phyloP scores from a whole-genome alignment of 805 yeast genomes.

The Kregervanrija pseudodelftensis region DNA sequence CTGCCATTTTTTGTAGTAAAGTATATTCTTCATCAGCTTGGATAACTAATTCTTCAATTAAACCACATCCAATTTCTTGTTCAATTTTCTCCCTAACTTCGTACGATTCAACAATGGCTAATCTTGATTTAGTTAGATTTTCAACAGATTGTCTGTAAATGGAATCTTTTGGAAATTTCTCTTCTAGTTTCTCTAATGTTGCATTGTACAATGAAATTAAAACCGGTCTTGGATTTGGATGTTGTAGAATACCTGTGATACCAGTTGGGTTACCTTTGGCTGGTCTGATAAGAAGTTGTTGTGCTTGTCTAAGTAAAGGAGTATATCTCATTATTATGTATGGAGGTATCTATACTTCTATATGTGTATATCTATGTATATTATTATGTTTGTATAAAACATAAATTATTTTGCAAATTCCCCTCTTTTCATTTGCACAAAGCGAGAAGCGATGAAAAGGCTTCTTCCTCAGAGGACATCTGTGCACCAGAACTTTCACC shows the following conservation, averaged over 20 bases:
- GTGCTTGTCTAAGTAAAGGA: slow-evolving; percentile 33
- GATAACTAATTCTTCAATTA: slow-evolving; percentile 73
- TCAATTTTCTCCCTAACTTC: slow-evolving; percentile 64
- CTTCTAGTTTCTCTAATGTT: slow-evolving; percentile 52
- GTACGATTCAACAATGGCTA: slow-evolving; percentile 54
- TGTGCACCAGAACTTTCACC: no score
- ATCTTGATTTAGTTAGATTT: slow-evolving; percentile 62
- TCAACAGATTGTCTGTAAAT: slow-evolving; percentile 72
- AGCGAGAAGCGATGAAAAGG: not conserved
- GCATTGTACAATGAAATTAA: slow-evolving; percentile 62
- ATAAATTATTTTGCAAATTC: not conserved
- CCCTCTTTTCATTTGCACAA: not conserved
- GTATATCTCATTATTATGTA: slow-evolving; percentile 28
- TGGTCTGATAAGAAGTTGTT: slow-evolving; percentile 40
- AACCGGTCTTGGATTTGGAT: slow-evolving; percentile 81
- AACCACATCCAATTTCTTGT: slow-evolving; percentile 68
- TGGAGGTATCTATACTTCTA: not conserved
- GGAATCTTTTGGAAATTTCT: slow-evolving; percentile 62
- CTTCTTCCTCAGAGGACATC: not conserved
- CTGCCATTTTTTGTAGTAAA: slow-evolving; percentile 60
- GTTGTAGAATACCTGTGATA: slow-evolving; percentile 67
- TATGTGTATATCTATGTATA: not conserved
- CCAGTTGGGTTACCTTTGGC: slow-evolving; percentile 73
- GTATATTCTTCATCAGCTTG: slow-evolving; percentile 79
- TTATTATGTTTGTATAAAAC: not conserved